phyloP scores from a whole-genome alignment of 2,329 filamentous ascomycete species.

The Periconia sp. region DNA sequence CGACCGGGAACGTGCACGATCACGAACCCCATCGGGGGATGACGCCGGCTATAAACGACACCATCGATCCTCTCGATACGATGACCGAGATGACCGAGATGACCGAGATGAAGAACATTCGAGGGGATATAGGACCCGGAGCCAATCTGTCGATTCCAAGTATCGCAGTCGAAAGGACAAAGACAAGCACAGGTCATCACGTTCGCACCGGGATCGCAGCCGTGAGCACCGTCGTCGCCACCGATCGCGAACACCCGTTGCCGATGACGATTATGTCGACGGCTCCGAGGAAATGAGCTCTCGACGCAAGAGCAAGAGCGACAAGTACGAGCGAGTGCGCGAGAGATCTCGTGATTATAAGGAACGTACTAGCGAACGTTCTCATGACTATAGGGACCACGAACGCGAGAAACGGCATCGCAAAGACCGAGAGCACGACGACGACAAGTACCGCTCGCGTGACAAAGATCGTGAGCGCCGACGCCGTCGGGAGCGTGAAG shows the following conservation, averaged over 20 bases:
- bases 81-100: slow-evolving; percentile 39
- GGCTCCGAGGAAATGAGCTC: slow-evolving; percentile 28
- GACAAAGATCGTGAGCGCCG: slow-evolving; percentile 47
- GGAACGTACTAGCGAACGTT: slow-evolving; percentile 45
- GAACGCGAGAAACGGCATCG: slow-evolving; percentile 47
- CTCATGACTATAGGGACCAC: slow-evolving; percentile 43
- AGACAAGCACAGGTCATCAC: slow-evolving; percentile 48
- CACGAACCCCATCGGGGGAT: slow-evolving; percentile 38
- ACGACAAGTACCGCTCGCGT: slow-evolving; percentile 45
- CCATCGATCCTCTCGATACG: slow-evolving; percentile 50
- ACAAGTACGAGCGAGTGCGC: slow-evolving; percentile 40
- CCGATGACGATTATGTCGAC: slow-evolving; percentile 32
- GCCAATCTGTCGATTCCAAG: slow-evolving; percentile 63
- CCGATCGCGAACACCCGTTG: slow-evolving; percentile 38
- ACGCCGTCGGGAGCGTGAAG: slow-evolving; percentile 53
- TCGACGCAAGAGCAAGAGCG: slow-evolving; percentile 41
- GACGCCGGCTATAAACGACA: slow-evolving; percentile 46
- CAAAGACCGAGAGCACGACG: slow-evolving; percentile 47
- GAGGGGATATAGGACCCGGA: slow-evolving; percentile 60
- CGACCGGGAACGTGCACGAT: slow-evolving; percentile 55
- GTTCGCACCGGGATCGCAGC: slow-evolving; percentile 50
- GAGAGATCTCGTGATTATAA: slow-evolving; percentile 47
- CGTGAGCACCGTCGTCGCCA: slow-evolving; percentile 48
- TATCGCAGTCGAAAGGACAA: slow-evolving; percentile 55
- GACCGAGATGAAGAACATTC: slow-evolving; percentile 54